These are phyloP conservation scores for Pythium inflatum DNA, from an alignment of 352 stramenopile genomes.

Conservation along the genomic window DNA sequence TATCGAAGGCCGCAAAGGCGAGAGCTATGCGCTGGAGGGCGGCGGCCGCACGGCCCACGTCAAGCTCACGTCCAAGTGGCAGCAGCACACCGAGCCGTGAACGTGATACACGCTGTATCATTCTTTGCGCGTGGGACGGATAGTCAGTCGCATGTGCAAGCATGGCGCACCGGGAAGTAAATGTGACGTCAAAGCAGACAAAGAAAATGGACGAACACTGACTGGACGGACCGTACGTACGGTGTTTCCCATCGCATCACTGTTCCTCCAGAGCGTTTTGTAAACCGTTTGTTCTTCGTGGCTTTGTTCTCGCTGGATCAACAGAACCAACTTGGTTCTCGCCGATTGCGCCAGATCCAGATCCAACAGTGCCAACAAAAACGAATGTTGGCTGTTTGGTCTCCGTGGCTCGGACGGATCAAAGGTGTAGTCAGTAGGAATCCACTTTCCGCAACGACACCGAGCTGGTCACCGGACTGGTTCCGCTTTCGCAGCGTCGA, in stretches of 20 bases:
- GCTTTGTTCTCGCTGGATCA: conserved; percentile 6
- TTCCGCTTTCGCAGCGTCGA: not conserved
- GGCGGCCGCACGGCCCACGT: conserved; percentile 14
- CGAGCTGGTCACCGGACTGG: conserved; percentile 3
- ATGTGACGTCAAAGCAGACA: too few species aligned
- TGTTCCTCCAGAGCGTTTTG: not conserved
- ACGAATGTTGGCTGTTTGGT: too few species aligned
- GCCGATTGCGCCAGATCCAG: not conserved
- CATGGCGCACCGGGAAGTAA: too few species aligned
- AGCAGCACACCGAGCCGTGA: conserved; percentile 10
- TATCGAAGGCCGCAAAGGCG: conserved; percentile 27
- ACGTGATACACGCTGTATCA: too few species aligned
- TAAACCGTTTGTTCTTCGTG: not conserved
- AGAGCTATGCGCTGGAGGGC: conserved; percentile 8
- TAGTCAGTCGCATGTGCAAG: conserved; percentile 9
- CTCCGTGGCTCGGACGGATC: not conserved
- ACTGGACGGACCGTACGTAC: too few species aligned
- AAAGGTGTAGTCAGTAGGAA: too few species aligned
- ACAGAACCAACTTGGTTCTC: not conserved
- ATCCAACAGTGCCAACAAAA: not conserved
- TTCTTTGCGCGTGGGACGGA: not conserved
- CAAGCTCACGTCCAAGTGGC: conserved; percentile 23
- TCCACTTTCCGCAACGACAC: too few species aligned
- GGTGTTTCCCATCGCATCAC: too few species aligned
- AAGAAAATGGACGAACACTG: too few species aligned